Evolutionary conservation across 352 stramenopile species (phyloP).

Genomic region (Aphanomyces stellatus): DNA sequence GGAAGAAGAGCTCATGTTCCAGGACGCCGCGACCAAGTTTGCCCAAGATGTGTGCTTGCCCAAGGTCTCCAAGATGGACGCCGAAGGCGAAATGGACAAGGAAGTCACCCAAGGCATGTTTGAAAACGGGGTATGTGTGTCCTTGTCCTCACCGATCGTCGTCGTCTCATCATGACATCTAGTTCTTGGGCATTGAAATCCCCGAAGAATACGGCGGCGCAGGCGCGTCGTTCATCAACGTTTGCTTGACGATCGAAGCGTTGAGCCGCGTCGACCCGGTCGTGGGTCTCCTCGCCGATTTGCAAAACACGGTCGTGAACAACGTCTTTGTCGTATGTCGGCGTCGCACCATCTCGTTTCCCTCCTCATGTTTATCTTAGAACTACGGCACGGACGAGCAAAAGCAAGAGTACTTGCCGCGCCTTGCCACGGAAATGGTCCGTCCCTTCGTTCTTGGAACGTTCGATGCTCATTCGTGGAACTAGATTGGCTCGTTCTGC

Average conservation of each 20-base stretch:
- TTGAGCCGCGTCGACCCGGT: slow-evolving; percentile 93
- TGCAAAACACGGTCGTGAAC: slow-evolving; percentile 94
- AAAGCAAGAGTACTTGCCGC: slow-evolving; percentile 83
- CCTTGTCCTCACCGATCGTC: neutral
- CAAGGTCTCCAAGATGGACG: slow-evolving; percentile 90
- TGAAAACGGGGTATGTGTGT: slow-evolving; percentile 65
- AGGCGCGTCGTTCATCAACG: slow-evolving; percentile 91
- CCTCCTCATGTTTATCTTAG: slow-evolving; percentile 21
- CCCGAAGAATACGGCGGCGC: slow-evolving; percentile 87
- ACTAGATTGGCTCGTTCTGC: slow-evolving; percentile 92
- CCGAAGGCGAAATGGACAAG: slow-evolving; percentile 84
- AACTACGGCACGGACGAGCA: slow-evolving; percentile 64
- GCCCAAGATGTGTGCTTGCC: slow-evolving; percentile 78
- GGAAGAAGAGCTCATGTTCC: slow-evolving; percentile 64
- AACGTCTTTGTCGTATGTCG: slow-evolving; percentile 87
- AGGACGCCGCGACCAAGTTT: slow-evolving; percentile 75
- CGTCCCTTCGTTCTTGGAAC: neutral
- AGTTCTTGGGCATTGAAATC: slow-evolving; percentile 95
- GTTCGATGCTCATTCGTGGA: neutral
- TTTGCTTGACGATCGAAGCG: slow-evolving; percentile 95
- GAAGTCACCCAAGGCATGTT: slow-evolving; percentile 88
- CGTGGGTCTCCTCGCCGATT: slow-evolving; percentile 91
- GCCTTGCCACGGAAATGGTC: slow-evolving; percentile 71
- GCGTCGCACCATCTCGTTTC: neutral
- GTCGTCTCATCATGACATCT: neutral